Evolutionary conservation across 2,329 filamentous ascomycete species (phyloP).

Genomic region (Parastagonospora nodorum): DNA sequence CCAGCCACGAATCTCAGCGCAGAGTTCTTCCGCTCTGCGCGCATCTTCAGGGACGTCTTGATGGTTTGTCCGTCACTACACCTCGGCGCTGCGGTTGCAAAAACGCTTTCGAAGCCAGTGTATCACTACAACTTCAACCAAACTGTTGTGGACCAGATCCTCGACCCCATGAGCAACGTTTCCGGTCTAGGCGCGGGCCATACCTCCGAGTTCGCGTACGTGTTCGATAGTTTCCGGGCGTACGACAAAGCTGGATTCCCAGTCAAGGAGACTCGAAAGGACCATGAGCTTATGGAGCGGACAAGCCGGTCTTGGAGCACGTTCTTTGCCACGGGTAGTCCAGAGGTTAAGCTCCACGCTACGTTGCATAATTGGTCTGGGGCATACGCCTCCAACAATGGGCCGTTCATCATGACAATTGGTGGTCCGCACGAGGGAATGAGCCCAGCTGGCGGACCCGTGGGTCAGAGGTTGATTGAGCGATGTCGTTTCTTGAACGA

Average conservation of each 20-base stretch:
- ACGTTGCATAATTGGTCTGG: conserved; percentile 51
- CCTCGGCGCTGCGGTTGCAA: conserved; percentile 49
- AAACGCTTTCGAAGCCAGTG: conserved; percentile 45
- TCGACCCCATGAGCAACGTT: conserved; percentile 40
- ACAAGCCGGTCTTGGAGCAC: conserved; percentile 56
- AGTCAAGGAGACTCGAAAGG: conserved; percentile 41
- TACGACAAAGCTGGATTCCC: conserved; percentile 49
- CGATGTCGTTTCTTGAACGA: conserved; percentile 56
- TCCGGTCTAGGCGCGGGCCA: conserved; percentile 56
- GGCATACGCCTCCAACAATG: conserved; percentile 39
- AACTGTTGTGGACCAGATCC: conserved; percentile 55
- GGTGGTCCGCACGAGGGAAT: conserved; percentile 54
- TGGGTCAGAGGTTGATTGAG: conserved; percentile 51
- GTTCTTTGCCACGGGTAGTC: conserved; percentile 49
- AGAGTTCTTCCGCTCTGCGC: conserved; percentile 57
- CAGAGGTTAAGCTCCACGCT: conserved; percentile 27
- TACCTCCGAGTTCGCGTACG: conserved; percentile 60
- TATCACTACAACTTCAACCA: conserved; percentile 61
- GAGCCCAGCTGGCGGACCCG: conserved; percentile 46
- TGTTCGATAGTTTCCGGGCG: conserved; percentile 51
- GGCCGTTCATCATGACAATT: conserved; percentile 36
- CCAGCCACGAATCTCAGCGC: conserved; percentile 47
- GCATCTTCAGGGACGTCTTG: conserved; percentile 58
- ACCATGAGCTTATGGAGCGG: conserved; percentile 48
- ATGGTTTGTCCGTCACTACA: conserved; percentile 57